Evolutionary conservation across 73 alveolate genomes (phyloP).

Genomic region (Blepharisma japonicum): DNA sequence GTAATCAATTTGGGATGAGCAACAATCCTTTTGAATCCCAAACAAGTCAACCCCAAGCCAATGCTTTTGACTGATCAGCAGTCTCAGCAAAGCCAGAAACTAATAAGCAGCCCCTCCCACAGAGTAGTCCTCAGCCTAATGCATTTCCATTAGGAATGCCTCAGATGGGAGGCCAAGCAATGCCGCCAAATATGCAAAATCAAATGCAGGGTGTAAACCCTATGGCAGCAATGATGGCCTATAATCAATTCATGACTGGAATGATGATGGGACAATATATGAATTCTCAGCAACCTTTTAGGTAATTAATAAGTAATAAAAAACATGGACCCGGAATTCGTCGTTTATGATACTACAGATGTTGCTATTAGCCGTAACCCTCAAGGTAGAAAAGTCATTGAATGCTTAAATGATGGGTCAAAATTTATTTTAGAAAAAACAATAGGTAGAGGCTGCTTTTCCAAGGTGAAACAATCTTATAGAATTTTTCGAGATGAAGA

Average conservation of each 20-base stretch:
- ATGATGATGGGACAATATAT: not conserved
- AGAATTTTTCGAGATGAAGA: constrained; percentile 11
- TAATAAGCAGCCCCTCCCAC: no score
- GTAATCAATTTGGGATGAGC: not conserved
- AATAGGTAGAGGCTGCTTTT: constrained; percentile 24
- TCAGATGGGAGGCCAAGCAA: not conserved
- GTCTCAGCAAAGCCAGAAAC: not conserved
- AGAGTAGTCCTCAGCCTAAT: not conserved
- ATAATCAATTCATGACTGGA: constrained; percentile 29
- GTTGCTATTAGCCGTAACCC: no score
- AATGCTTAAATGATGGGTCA: constrained; percentile 16
- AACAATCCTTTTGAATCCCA: not conserved
- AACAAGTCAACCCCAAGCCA: not conserved
- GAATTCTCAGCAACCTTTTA: no score
- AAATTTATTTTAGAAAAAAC: constrained; percentile 14
- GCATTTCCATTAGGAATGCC: constrained; percentile 7
- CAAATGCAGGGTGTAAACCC: not conserved
- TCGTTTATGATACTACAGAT: no score
- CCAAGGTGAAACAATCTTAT: constrained; percentile 2
- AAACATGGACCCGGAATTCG: no score
- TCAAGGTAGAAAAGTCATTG: constrained; percentile 6
- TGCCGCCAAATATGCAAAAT: no score
- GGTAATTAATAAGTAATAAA: no score
- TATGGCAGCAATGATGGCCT: constrained; percentile 6
- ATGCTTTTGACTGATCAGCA: not conserved